Conservation (phyloP, 306 rosid genomes). For the Arachis hypogaea region DNA sequence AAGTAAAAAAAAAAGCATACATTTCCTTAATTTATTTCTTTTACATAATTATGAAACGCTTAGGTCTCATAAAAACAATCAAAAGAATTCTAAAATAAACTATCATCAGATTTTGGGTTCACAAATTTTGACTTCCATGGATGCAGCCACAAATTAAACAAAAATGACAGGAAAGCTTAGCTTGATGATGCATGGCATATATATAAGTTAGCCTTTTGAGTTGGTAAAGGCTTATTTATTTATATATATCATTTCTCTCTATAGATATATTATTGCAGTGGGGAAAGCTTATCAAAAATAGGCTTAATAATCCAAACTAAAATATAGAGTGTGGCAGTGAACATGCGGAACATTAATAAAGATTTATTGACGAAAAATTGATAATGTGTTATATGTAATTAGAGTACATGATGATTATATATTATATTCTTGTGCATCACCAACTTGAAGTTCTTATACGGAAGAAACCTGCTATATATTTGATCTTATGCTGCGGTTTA, state of each 20-base stretch:
- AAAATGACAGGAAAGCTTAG: background rate
- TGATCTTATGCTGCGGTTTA: background rate
- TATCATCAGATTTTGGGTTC: no score
- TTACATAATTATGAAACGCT: background rate
- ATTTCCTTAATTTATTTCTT: background rate
- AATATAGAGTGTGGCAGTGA: background rate
- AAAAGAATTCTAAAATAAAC: no score
- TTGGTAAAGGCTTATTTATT: background rate
- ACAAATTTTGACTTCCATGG: background rate
- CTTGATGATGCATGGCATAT: constrained; percentile 18
- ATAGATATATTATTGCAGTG: background rate
- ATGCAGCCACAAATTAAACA: background rate
- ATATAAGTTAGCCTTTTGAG: background rate
- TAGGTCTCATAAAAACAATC: background rate
- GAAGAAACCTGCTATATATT: constrained; percentile 6
- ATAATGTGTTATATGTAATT: background rate
- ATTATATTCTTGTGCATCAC: background rate
- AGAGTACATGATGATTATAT: background rate
- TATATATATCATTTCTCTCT: background rate
- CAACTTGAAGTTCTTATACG: background rate
- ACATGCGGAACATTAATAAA: background rate
- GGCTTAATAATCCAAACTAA: constrained; percentile 1
- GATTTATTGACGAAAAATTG: constrained; percentile 6
- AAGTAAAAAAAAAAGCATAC: no score
- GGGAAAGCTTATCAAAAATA: background rate